Evolutionary conservation across 208 protist genomes (phyloP).

Genomic region (Leishmania martiniquensis): DNA sequence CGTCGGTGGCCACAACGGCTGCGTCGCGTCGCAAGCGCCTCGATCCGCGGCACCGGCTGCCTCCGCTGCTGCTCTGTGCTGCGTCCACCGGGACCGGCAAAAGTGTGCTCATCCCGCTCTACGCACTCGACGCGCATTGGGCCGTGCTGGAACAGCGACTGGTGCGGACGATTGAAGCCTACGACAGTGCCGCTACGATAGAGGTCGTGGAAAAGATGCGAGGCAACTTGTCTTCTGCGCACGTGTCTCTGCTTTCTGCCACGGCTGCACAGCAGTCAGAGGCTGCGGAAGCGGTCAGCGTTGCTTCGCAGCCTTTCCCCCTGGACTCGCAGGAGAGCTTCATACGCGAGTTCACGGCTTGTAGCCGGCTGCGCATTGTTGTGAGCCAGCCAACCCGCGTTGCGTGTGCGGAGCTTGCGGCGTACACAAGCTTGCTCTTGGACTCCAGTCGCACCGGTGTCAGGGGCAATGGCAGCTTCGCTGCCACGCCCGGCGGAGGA

Average conservation of each 20-base stretch:
- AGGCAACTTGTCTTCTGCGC: not conserved
- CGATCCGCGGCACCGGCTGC: not conserved
- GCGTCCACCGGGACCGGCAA: slow-evolving; percentile 78
- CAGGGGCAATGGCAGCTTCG: not conserved
- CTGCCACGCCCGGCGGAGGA: not conserved
- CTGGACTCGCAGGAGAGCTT: slow-evolving; percentile 36
- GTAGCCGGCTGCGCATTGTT: slow-evolving; percentile 70
- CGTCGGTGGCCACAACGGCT: not conserved
- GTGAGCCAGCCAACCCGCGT: slow-evolving; percentile 84
- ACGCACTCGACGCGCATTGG: slow-evolving; percentile 78
- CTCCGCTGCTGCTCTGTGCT: slow-evolving; percentile 55
- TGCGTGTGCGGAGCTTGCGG: slow-evolving; percentile 66
- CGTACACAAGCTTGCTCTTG: slow-evolving; percentile 44
- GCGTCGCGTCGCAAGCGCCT: not conserved
- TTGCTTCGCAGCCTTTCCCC: slow-evolving; percentile 7
- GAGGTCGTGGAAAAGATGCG: not conserved
- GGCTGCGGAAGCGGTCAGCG: not conserved
- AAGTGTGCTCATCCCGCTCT: slow-evolving; percentile 70
- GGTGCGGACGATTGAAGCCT: slow-evolving; percentile 24
- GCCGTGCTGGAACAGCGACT: slow-evolving; percentile 34
- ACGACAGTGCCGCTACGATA: slow-evolving; percentile 4
- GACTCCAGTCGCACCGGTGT: slow-evolving; percentile 3
- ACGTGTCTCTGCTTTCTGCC: too few relatives aligned
- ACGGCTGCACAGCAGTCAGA: not conserved
- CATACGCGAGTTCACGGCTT: slow-evolving; percentile 37